Evolutionary conservation across 2,329 filamentous ascomycete genomes (phyloP).

Genomic region (Phyllosticta paracitricarpa): DNA sequence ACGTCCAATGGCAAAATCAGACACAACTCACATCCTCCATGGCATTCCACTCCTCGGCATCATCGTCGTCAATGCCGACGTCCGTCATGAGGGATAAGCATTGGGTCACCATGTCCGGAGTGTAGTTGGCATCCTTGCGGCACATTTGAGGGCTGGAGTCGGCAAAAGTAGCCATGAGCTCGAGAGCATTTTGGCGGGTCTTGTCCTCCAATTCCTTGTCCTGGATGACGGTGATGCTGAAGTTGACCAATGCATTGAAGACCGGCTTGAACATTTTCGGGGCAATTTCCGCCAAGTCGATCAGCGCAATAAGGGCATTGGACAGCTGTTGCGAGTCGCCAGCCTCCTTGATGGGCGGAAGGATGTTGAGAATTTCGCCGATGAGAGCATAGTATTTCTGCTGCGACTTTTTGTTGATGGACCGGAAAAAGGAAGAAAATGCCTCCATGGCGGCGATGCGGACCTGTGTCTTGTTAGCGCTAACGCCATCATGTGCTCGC

Average conservation of each 20-base stretch:
- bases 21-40: conserved; percentile 67
- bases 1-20: not conserved
- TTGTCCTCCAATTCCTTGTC: conserved; percentile 90
- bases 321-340: conserved; percentile 85
- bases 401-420: conserved; percentile 78
- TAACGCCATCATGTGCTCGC: not conserved
- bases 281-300: conserved; percentile 87
- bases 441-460: conserved; percentile 92
- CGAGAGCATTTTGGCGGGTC: conserved; percentile 85
- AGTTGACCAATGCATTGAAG: conserved; percentile 88
- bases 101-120: conserved; percentile 94
- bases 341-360: conserved; percentile 86
- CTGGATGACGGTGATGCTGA: conserved; percentile 86
- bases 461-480: conserved; percentile 45
- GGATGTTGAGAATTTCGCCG: conserved; percentile 84
- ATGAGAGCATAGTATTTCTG: conserved; percentile 79
- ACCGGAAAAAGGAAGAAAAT: conserved; percentile 92
- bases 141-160: conserved; percentile 92
- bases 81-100: conserved; percentile 98
- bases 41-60: conserved; percentile 85
- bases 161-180: conserved; percentile 96
- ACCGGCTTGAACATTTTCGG: conserved; percentile 95
- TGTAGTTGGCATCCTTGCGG: conserved; percentile 85
- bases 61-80: conserved; percentile 86
- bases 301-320: conserved; percentile 79